phyloP scores from a whole-genome alignment of 2,329 filamentous ascomycete species.

The Thelonectria blattea region DNA sequence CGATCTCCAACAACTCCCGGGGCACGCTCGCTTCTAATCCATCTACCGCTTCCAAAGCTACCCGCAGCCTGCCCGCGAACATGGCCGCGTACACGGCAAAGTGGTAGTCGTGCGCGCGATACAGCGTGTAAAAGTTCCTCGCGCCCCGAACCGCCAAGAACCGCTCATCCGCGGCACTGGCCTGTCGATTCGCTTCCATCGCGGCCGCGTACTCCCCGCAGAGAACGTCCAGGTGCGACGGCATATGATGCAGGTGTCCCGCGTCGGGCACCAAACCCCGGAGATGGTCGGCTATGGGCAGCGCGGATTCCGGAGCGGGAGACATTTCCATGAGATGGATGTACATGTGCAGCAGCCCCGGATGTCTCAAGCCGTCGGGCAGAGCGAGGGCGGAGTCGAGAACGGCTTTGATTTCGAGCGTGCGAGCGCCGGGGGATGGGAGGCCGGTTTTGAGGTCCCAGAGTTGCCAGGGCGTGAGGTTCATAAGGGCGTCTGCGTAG shows the following conservation, averaged over 20 bases:
- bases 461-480: constrained; percentile 53
- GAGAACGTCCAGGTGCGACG: constrained; percentile 72
- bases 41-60: constrained; percentile 65
- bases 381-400: constrained; percentile 54
- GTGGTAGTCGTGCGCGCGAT: constrained; percentile 76
- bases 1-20: constrained; percentile 65
- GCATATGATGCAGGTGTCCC: constrained; percentile 78
- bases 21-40: constrained; percentile 68
- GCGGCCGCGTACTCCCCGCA: constrained; percentile 74
- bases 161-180: constrained; percentile 70
- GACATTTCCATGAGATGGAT: constrained; percentile 83
- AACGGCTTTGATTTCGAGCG: constrained; percentile 38
- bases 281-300: constrained; percentile 66
- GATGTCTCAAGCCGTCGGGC: constrained; percentile 60
- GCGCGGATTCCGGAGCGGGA: constrained; percentile 64
- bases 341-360: constrained; percentile 75
- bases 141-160: constrained; percentile 65
- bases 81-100: constrained; percentile 79
- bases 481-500: constrained; percentile 54
- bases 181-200: constrained; percentile 69
- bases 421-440: constrained; percentile 38
- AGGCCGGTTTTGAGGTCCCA: constrained; percentile 48
- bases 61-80: constrained; percentile 70
- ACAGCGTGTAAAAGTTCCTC: constrained; percentile 77
- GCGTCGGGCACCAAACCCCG: constrained; percentile 70